Conservation (phyloP, 352 stramenopile genomes). For the Globisporangium takayamanum region DNA sequence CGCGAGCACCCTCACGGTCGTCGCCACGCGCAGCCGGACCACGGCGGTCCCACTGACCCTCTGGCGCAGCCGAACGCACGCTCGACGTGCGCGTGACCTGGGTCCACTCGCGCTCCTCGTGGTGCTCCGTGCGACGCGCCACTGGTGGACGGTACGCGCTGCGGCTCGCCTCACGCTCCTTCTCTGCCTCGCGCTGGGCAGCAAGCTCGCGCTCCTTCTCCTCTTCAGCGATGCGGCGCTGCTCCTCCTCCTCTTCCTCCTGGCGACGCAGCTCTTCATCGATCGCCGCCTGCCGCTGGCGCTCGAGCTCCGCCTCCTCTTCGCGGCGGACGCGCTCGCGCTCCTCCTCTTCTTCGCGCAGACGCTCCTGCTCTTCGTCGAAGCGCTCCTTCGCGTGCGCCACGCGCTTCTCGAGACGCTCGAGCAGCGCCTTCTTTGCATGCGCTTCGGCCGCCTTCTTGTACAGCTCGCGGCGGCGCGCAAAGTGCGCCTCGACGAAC, state of each 20-base stretch:
- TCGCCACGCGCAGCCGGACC: constrained; percentile 31
- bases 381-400: constrained; percentile 56
- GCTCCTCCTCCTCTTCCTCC: constrained; percentile 50
- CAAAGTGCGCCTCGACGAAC: constrained; percentile 78
- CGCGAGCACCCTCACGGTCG: constrained; percentile 20
- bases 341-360: constrained; percentile 62
- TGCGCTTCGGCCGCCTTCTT: constrained; percentile 79
- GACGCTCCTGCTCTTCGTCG: constrained; percentile 58
- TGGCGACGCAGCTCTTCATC: constrained; percentile 60
- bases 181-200: constrained; percentile 27
- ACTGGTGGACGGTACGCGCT: constrained; percentile 21
- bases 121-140: constrained; percentile 22
- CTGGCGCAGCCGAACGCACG: constrained; percentile 29
- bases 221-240: constrained; percentile 35
- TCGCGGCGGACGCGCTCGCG: constrained; percentile 46
- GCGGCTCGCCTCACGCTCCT: constrained; percentile 23
- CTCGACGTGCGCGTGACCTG: constrained; percentile 35
- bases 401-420: constrained; percentile 58
- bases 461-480: constrained; percentile 76
- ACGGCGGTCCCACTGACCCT: constrained; percentile 55
- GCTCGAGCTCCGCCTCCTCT: constrained; percentile 52
- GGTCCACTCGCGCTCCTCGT: constrained; percentile 61
- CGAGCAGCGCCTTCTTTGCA: constrained; percentile 81
- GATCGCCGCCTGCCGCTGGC: constrained; percentile 49
- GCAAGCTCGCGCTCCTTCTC: constrained; percentile 35